phyloP scores from a whole-genome alignment of 495 filamentous ascomycete species.

The Hypoxylon subgilvum region DNA sequence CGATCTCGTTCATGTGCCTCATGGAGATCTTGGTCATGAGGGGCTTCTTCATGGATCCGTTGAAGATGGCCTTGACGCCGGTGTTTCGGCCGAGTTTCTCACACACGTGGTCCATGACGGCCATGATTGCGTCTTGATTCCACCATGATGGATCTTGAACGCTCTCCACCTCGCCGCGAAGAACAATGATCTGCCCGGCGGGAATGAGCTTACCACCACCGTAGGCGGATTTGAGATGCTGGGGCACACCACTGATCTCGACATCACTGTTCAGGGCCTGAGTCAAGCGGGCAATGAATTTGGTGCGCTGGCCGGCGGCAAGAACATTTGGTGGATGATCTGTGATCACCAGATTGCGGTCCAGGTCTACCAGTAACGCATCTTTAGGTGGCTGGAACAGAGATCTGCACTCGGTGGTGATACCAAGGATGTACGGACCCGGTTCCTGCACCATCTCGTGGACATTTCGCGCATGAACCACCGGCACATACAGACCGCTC shows the following conservation, averaged over 20 bases:
- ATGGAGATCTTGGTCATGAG: constrained; percentile 99
- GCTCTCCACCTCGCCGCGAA: constrained; percentile 96
- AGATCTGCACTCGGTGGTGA: constrained; percentile 93
- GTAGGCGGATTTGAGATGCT: constrained; percentile 91
- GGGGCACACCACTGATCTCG: constrained; percentile 87
- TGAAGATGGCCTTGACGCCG: constrained; percentile 95
- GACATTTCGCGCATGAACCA: constrained; percentile 94
- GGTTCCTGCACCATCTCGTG: constrained; percentile 96
- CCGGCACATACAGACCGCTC: constrained; percentile 96
- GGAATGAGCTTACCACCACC: constrained; percentile 96
- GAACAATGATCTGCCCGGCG: constrained; percentile 97
- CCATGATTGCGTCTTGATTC: constrained; percentile 95
- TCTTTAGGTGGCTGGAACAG: constrained; percentile 96
- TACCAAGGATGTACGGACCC: constrained; percentile 94
- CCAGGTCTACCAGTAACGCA: constrained; percentile 91
- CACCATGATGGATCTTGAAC: constrained; percentile 97
- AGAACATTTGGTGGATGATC: constrained; percentile 93
- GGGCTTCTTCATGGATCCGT: constrained; percentile 94
- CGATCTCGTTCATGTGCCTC: constrained; percentile 97
- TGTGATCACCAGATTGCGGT: constrained; percentile 98
- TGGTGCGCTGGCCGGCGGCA: constrained; percentile 82
- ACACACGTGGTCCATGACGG: constrained; percentile 97
- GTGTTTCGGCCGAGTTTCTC: constrained; percentile 96
- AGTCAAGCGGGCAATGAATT: constrained; percentile 92
- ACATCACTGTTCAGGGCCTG: constrained; percentile 93